Evolutionary conservation across 257 asterid species (phyloP), one percentile per base, ranked within the genome.

Genomic region (Thymus quinquecostatus): DNA sequence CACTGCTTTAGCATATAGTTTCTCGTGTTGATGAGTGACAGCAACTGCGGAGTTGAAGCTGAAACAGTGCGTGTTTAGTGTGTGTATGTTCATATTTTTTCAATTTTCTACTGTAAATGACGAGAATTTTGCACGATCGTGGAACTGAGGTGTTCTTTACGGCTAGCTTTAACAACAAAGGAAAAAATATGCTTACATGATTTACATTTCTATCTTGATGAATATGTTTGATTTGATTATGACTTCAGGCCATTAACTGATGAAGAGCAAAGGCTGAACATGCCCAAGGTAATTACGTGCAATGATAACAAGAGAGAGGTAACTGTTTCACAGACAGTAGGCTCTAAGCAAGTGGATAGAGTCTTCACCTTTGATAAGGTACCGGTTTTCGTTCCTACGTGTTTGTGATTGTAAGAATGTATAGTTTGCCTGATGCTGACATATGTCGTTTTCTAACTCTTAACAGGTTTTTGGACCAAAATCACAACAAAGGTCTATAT

Each of bases 321-420:
- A 57, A 78, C 86, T 54, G 85, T 89, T 82, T 71, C 76, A 30
- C 96, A 86, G 60, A 83, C 75, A 74, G 87, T 85, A 71, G 90
- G 88, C 65, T 80, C 77, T 84, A 91, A 91, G 87, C 96, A 84
- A 70, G 87, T 87, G 2, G 96, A 91, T 64, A 87, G 86, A 69
- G 79, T 87, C 70, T 91, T 88, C 83, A 85, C 92, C 51, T 91
- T 91, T 75, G 97, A 91, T 67, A 91, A 86, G 96, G 97, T 87
- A 77, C 36, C 66, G 11, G 60, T 75, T 44, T 56, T 41, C 47
- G 3, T 48, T 64, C 66, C 11, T 4, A 28, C 70, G 68, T 10
- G 67, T 32, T 64, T 49, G 48, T 70, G 60, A 66, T 63, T 62
- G 8, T 47, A 21, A 33, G 54, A 28, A 10, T 79, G 58, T 54